Base-by-base conservation (phyloP, 257 asterid species). In the Solanum bulbocastanum region DNA sequence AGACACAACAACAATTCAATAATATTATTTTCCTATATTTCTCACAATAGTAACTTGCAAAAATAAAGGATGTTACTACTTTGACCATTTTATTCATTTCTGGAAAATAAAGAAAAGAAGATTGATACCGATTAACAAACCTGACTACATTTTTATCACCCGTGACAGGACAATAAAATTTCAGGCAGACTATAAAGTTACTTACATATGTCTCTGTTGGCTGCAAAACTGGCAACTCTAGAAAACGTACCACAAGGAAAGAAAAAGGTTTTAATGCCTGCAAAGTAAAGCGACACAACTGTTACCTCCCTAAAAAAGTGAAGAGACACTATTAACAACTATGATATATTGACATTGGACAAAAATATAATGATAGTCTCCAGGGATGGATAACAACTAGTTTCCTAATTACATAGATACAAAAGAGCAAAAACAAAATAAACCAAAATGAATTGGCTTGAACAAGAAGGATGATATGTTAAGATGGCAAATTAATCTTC, bases 171-270 rank as follows among this genome's bases (percentile, higher is more conserved):
- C 20, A 81, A 81, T 42, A 81, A 79, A 10, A 18, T 16, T 9
- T 46, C 36, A 18, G 42, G 15, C 42, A 81, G 84, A 81, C 60
- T 27, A 30, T 33, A n/a, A 71, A 88, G 88, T 69, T 84, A 93
- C 98, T 95, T 91, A 96, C 99, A 94, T 84, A 95, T 88, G 87
- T 93, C 93, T 91, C 94, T 91, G 89, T 94, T 89, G 40, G 89
- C 91, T 37, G 98, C 95, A 86, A 88, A 96, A 4, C 98, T 91
- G 85, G 99, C 98, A 89, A 96, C 89, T 90, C 92, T 93, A 52
- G 99, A 94, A 87, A 96, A 87, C 66, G 99, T 92, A 89, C 96
- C 96, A 89, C 99, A 96, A 52, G 99, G 99, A 81, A 91, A 96
- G 87, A 93, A 71, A 85, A 86, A 58, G 83, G 99, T 96, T 87